These are phyloP conservation scores for Colletotrichum sp. DNA, from an alignment of 2,329 filamentous ascomycete species.

Conservation along the genomic window DNA sequence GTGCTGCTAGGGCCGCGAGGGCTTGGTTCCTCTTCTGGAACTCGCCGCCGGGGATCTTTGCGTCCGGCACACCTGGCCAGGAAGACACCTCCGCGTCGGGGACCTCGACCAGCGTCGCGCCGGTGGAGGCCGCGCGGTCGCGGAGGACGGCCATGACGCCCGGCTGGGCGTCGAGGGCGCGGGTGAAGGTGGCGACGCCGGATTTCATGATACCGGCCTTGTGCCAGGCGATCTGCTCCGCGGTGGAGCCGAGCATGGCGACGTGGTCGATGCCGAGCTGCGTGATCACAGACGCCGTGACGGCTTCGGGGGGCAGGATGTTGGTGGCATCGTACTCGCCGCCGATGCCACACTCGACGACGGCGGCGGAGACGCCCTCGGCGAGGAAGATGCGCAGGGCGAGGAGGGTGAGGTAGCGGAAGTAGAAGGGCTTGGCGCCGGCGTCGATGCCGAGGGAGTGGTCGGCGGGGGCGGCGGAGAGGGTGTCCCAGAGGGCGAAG, in stretches of 20 bases:
- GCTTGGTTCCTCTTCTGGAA: constrained; percentile 67
- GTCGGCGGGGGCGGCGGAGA: constrained; percentile 41
- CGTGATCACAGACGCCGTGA: constrained; percentile 65
- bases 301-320: constrained; percentile 53
- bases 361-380: constrained; percentile 65
- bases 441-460: constrained; percentile 30
- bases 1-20: constrained; percentile 52
- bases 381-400: constrained; percentile 70
- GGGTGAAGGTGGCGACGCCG: constrained; percentile 55
- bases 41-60: constrained; percentile 54
- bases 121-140: constrained; percentile 57
- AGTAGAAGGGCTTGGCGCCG: constrained; percentile 58
- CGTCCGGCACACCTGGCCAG: constrained; percentile 31
- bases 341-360: constrained; percentile 72
- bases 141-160: constrained; percentile 51
- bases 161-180: constrained; percentile 27
- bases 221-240: constrained; percentile 75
- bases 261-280: constrained; percentile 75
- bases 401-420: constrained; percentile 69
- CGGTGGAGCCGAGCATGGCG: constrained; percentile 63
- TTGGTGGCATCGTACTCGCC: constrained; percentile 75
- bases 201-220: constrained; percentile 75
- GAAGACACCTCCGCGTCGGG: background rate
- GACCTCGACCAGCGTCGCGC: constrained; percentile 44
- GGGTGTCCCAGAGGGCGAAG: constrained; percentile 69